Evolutionary conservation across 2,329 filamentous ascomycete genomes (phyloP), one percentile per base, ranked within the genome.

Genomic region (Neurospora sp.): DNA sequence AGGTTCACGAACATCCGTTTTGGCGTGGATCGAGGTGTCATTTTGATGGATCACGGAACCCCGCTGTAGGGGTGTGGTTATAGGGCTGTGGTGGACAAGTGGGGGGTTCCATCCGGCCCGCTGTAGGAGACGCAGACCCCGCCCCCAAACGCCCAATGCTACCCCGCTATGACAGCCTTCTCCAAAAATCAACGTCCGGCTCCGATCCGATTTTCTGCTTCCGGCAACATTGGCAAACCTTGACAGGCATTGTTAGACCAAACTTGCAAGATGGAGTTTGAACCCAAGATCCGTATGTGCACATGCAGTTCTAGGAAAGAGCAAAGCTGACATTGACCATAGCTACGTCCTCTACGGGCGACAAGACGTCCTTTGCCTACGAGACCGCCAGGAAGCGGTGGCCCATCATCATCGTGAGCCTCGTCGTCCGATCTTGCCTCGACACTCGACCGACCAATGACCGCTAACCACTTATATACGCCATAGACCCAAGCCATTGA

Each of bases 401-500:
- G 96, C 96, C 96, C 17, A 85, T 97, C 70, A 99, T 99, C 78
- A 82, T 99, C 75, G 93, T 96, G 76, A 79, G 87, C 78, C 66
- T 17, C n/a, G 28, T 17, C 19, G 28, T 41, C 68, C 38, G 10
- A 6, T 37, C 67, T n/a, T 57, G 12, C 52, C 67, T 5, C 28
- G 67, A 4, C 6, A 66, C 28, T n/a, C 0, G 28, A 10, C 2
- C 40, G 37, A 10, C 67, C 19, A 38, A 15, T 10, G 33, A 1
- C 62, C 33, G 36, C 38, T 28, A 66, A 23, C 70, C 19, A 15
- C 15, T 40, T 10, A 2, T 8, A 19, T 40, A 19, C 23, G 23
- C 19, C 62, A 33, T 72, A 96, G 92, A 98, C 96, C 17, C 89
- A 93, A 78, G 92, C 91, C 69, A 96, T 99, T 77, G 95, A 99